Evolutionary conservation across 352 stramenopile species (phyloP).

Genomic region (Aphanomyces invadans): DNA sequence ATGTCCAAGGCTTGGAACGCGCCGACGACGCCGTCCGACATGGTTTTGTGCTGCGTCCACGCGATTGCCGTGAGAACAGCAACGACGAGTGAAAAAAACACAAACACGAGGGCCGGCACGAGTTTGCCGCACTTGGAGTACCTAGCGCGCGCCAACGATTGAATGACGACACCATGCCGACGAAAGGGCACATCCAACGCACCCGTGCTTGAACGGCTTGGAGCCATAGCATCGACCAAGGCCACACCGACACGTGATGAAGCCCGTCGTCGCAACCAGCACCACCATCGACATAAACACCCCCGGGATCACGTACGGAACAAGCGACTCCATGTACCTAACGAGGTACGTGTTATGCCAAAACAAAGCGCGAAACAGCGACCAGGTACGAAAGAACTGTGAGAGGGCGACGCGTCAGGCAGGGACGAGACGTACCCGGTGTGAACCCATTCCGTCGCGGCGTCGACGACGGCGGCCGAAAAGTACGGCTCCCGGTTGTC

Average conservation of each 20-base stretch:
- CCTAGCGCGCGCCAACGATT: too few relatives aligned
- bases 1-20: constrained; percentile 64
- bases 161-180: too few relatives aligned
- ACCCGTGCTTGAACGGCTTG: constrained; percentile 56
- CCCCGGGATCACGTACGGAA: constrained; percentile 57
- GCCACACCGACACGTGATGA: constrained; percentile 61
- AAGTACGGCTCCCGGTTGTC: constrained; percentile 38
- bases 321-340: constrained; percentile 55
- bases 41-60: constrained; percentile 65
- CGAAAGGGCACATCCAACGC: too few relatives aligned
- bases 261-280: constrained; percentile 42
- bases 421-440: constrained; percentile 31
- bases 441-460: constrained; percentile 58
- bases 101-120: constrained; percentile 55
- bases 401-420: too few relatives aligned
- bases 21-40: constrained; percentile 49
- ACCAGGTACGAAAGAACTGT: too few relatives aligned
- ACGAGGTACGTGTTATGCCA: not conserved
- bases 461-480: constrained; percentile 37
- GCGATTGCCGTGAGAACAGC: constrained; percentile 70
- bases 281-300: constrained; percentile 64
- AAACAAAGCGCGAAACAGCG: too few relatives aligned
- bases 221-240: constrained; percentile 72
- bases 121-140: constrained; percentile 70
- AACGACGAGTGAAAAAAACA: constrained; percentile 51